Base-by-base conservation (phyloP, 108 stramenopile genomes). In the Stephanodiscus triporus region DNA sequence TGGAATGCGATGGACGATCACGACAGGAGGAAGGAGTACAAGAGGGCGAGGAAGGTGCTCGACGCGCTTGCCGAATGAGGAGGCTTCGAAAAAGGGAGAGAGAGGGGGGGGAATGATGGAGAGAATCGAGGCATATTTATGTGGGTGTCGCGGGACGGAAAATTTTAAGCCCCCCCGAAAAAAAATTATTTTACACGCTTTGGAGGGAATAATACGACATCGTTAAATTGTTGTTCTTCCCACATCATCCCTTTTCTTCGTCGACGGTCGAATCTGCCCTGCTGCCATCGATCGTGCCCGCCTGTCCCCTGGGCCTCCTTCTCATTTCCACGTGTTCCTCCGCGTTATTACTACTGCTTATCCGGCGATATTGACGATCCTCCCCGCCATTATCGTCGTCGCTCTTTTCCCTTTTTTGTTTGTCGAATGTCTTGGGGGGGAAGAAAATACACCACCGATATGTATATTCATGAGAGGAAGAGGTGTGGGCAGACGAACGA, bases 1-100 rank as follows among this genome's bases (percentile, higher is more conserved):
- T 93, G 86, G 85, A 70, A 86, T 32, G 61, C 71, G 55, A 56
- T 93, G 37, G 69, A 76, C 72, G 90, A 89, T 58, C 90, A 93
- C 68, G 90, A 89, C 43, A 91, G 90, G 61, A 37, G 93, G 26
- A 94, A 90, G 65, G 90, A 91, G 68, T 94, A 94, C 80, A 94
- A 94, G 63, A 60, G 93, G 36, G 88, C 93, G 8, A 56, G 93
- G 48, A 85, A 90, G 63, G 72, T 94, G 22, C 24, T 94, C 20
- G 88, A 94, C 45, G 56, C 83, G 10, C 29, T 92, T 5, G 32
- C 32, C 32, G 4, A 5, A 34, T 34, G 32, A 34, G 32, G 5
- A 2, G 32, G 5, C 32, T 2, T 2, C 32, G 32, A 34, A 2
- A 5, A 5, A 2, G 32, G 32, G 5, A 34, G 32, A 5, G 32